Percentiles rank a stretch among this genome's conserved stretches.
Evolutionary conservation across 352 stramenopile species (phyloP).

Genomic region (Phytophthora gonapodyides): DNA sequence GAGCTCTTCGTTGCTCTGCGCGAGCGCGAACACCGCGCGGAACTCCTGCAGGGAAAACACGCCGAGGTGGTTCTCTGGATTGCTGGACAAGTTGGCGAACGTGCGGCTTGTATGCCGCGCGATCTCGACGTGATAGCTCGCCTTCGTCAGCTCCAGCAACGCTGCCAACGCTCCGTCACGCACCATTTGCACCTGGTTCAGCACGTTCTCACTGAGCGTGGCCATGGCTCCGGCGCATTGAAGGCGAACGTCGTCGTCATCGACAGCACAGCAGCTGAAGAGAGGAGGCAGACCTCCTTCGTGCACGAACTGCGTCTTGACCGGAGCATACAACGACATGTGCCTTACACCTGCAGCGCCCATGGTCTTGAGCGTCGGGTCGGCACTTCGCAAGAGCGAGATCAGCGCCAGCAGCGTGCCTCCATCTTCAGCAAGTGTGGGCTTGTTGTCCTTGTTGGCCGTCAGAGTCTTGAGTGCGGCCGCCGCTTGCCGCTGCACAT

Average conservation of each 20-base stretch:
- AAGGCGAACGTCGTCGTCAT: constrained; percentile 84
- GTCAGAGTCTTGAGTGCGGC: constrained; percentile 92
- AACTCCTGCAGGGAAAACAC: constrained; percentile 88
- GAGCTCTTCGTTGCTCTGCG: constrained; percentile 69
- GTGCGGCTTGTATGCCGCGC: constrained; percentile 88
- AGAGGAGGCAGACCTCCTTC: constrained; percentile 70
- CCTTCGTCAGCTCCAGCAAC: constrained; percentile 68
- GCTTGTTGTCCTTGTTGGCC: constrained; percentile 91
- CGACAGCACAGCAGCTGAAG: constrained; percentile 61
- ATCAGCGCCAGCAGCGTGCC: constrained; percentile 83
- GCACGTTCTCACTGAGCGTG: constrained; percentile 91
- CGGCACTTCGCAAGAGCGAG: constrained; percentile 75
- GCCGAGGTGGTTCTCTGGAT: constrained; percentile 90
- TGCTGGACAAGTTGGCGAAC: constrained; percentile 93
- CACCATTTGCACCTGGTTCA: constrained; percentile 91
- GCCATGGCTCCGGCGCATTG: constrained; percentile 90
- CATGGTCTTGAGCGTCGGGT: constrained; percentile 86
- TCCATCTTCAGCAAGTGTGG: constrained; percentile 86
- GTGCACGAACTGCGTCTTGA: constrained; percentile 72
- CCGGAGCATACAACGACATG: constrained; percentile 77
- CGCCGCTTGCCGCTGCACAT: constrained; percentile 89
- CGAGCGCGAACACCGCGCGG: constrained; percentile 76
- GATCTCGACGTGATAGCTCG: constrained; percentile 74
- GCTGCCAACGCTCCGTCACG: constrained; percentile 72
- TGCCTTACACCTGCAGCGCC: constrained; percentile 88